A percentile compares a stretch with the other conserved stretches of the same genome.
These are phyloP conservation scores for Suillus variegatus DNA, from an alignment of 768 basidiomycete genomes.

Conservation along the genomic window DNA sequence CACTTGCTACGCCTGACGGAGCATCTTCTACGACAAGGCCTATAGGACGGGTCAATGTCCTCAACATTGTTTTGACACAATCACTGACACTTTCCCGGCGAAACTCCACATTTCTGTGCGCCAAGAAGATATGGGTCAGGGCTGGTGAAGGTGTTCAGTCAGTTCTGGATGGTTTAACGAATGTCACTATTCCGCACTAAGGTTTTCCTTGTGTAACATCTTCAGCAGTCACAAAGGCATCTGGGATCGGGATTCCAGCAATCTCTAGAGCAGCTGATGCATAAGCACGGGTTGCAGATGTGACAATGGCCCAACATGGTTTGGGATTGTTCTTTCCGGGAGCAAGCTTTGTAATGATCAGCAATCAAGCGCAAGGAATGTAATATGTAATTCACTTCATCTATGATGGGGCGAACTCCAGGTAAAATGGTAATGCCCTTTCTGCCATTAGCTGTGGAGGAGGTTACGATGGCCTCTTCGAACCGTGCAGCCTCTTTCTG, in stretches of 20 bases:
- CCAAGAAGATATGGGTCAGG: constrained; percentile 93
- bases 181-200: constrained; percentile 38
- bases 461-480: constrained; percentile 74
- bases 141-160: constrained; percentile 30
- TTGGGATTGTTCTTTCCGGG: constrained; percentile 41
- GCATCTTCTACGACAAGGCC: constrained; percentile 93
- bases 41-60: constrained; percentile 24
- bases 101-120: constrained; percentile 67
- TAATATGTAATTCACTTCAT: constrained; percentile 41
- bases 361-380: constrained; percentile 26
- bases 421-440: constrained; percentile 71
- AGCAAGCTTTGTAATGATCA: constrained; percentile 26
- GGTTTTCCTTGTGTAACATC: constrained; percentile 86
- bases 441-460: constrained; percentile 53
- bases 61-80: constrained; percentile 19
- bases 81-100: constrained; percentile 58
- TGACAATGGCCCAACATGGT: constrained; percentile 86
- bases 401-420: constrained; percentile 63
- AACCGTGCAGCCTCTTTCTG: constrained; percentile 77
- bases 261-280: constrained; percentile 69
- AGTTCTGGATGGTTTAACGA: background rate
- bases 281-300: constrained; percentile 78
- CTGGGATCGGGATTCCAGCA: constrained; percentile 67
- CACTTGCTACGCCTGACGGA: constrained; percentile 80
- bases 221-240: constrained; percentile 80